Conservation (phyloP, 2,329 filamentous ascomycete species). For the Catunica adiposa region DNA sequence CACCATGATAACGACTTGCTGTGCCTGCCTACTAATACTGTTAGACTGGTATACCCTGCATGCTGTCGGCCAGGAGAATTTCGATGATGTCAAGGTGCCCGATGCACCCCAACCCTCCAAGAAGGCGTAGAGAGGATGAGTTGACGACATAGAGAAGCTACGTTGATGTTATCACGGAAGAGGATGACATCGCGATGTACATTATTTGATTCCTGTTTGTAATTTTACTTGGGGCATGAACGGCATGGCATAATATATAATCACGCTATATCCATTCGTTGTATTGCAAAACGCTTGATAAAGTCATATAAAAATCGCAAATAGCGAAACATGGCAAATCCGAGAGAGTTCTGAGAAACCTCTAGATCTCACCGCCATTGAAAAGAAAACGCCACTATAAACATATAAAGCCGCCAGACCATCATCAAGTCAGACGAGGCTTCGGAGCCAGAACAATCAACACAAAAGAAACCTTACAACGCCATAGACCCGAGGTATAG, state of each 20-base stretch:
- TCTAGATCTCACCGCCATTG: neutral
- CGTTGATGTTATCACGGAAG: neutral
- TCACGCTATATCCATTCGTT: neutral
- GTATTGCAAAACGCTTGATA: no score
- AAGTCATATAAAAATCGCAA: no score
- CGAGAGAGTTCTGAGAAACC: neutral
- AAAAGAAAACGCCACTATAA: neutral
- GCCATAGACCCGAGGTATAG: constrained; percentile 13
- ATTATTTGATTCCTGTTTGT: constrained; percentile 1
- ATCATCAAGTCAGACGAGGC: constrained; percentile 1
- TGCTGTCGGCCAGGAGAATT: constrained; percentile 89
- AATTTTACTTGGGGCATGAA: neutral
- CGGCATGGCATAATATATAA: constrained; percentile 1
- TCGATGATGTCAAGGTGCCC: constrained; percentile 86
- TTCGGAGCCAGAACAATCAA: neutral
- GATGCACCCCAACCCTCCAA: constrained; percentile 35
- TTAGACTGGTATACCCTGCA: constrained; percentile 49
- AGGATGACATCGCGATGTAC: neutral
- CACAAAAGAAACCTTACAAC: neutral
- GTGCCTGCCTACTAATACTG: neutral
- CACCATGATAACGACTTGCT: neutral
- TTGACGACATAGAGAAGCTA: neutral
- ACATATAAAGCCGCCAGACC: no score
- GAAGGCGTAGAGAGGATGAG: constrained; percentile 2
- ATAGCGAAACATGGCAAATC: neutral